phyloP scores from a whole-genome alignment of 2,329 filamentous ascomycete species.

The Cytospora piceicola region DNA sequence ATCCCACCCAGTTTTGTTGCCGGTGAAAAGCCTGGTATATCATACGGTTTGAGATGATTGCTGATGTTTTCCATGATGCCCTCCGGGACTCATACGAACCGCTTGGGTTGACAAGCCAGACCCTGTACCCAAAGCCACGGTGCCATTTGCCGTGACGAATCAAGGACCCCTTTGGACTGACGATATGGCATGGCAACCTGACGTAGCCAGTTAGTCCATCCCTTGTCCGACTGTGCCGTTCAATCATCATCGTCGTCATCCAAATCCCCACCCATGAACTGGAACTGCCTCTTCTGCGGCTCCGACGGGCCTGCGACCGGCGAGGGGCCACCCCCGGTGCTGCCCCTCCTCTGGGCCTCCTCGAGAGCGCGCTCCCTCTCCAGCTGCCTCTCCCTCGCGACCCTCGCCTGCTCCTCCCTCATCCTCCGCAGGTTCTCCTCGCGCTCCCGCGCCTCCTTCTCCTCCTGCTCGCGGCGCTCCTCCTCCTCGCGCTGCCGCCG shows the following conservation, averaged over 20 bases:
- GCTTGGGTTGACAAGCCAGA: not conserved
- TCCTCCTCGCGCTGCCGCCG: constrained; percentile 55
- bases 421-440: constrained; percentile 44
- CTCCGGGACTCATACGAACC: not conserved
- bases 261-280: constrained; percentile 54
- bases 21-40: no score
- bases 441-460: constrained; percentile 41
- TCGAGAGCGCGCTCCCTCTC: constrained; percentile 50
- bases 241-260: constrained; percentile 52
- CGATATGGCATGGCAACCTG: not conserved
- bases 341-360: constrained; percentile 41
- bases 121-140: not conserved
- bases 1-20: no score
- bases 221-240: not conserved
- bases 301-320: constrained; percentile 24
- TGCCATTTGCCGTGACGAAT: not conserved
- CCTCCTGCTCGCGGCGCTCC: constrained; percentile 55
- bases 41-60: not conserved
- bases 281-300: constrained; percentile 54
- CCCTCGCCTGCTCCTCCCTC: constrained; percentile 51
- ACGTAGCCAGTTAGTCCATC: not conserved
- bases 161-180: not conserved
- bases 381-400: constrained; percentile 50
- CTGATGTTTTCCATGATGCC: not conserved
- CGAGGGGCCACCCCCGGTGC: constrained; percentile 32